phyloP scores from a whole-genome alignment of 805 yeast species.

The Cyberlindnera saturnus region DNA sequence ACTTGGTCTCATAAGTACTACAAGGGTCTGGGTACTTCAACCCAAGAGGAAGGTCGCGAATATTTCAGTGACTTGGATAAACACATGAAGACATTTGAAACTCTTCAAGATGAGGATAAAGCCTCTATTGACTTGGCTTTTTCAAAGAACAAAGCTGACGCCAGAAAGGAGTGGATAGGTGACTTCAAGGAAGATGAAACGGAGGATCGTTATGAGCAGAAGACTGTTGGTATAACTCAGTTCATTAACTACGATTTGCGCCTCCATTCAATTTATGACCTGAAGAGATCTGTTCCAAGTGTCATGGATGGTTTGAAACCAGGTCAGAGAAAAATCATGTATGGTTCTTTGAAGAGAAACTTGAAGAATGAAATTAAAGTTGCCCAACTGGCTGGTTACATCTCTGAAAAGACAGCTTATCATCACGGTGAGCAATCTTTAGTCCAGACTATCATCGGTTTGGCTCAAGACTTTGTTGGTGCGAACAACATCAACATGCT shows the following conservation, averaged over 20 bases:
- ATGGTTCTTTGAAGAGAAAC: constrained; percentile 80
- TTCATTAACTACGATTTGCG: constrained; percentile 94
- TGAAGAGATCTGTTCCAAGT: constrained; percentile 90
- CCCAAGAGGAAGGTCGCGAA: constrained; percentile 74
- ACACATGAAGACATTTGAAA: constrained; percentile 81
- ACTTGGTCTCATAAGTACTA: constrained; percentile 93
- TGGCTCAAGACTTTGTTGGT: constrained; percentile 95
- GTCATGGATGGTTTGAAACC: constrained; percentile 95
- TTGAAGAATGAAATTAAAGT: constrained; percentile 77
- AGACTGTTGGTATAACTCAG: constrained; percentile 76
- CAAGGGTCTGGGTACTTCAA: constrained; percentile 97
- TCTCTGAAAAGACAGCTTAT: constrained; percentile 83
- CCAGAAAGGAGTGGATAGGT: constrained; percentile 96
- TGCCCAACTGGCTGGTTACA: constrained; percentile 84
- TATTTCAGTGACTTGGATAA: constrained; percentile 80
- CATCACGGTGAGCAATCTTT: constrained; percentile 94
- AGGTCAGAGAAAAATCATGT: constrained; percentile 91
- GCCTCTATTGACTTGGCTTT: constrained; percentile 85
- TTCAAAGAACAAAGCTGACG: constrained; percentile 92
- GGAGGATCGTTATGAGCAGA: constrained; percentile 28
- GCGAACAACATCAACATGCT: constrained; percentile 81
- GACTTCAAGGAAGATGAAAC: constrained; percentile 81
- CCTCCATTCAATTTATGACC: constrained; percentile 94
- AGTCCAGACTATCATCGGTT: constrained; percentile 82
- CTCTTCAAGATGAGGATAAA: constrained; percentile 72